Conservation (phyloP, 371 early-diverging fungal species). For the Mortierella sp. region DNA sequence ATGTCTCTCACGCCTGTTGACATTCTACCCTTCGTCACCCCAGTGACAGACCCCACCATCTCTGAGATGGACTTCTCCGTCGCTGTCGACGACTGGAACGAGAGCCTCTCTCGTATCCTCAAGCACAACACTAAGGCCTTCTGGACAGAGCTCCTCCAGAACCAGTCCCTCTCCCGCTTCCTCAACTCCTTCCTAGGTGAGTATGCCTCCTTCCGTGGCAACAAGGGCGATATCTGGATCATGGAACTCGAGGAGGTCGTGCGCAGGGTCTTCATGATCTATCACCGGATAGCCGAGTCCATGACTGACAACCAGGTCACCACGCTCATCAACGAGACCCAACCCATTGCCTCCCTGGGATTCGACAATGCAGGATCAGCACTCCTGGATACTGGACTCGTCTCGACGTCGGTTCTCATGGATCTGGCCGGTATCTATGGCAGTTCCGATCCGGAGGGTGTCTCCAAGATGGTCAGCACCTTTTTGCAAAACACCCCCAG, state of each 20-base stretch:
- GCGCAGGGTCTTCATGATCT: slow-evolving; percentile 48
- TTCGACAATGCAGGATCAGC: slow-evolving; percentile 39
- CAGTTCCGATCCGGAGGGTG: slow-evolving; percentile 56
- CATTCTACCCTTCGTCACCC: slow-evolving; percentile 51
- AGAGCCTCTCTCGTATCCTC: slow-evolving; percentile 38
- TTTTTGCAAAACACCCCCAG: slow-evolving; percentile 38
- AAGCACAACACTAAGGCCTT: slow-evolving; percentile 43
- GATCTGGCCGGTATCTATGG: slow-evolving; percentile 62
- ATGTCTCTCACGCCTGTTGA: slow-evolving; percentile 18
- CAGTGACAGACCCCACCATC: slow-evolving; percentile 39
- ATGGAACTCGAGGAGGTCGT: slow-evolving; percentile 45
- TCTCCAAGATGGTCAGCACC: slow-evolving; percentile 55
- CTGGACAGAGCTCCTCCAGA: slow-evolving; percentile 41
- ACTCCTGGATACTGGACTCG: slow-evolving; percentile 39
- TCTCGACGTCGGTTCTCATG: slow-evolving; percentile 58
- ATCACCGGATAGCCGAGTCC: slow-evolving; percentile 34
- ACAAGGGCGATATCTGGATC: slow-evolving; percentile 40
- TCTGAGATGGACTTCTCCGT: slow-evolving; percentile 48
- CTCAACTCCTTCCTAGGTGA: slow-evolving; percentile 50
- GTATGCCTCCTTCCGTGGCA: slow-evolving; percentile 45
- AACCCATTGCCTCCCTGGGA: slow-evolving; percentile 16
- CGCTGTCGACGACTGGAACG: slow-evolving; percentile 57
- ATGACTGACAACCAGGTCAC: slow-evolving; percentile 32
- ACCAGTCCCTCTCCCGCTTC: slow-evolving; percentile 31
- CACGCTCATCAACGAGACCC: slow-evolving; percentile 1